These are phyloP conservation scores for Wallacemonas collosoma DNA, from an alignment of 208 protist genomes.

Conservation along the genomic window DNA sequence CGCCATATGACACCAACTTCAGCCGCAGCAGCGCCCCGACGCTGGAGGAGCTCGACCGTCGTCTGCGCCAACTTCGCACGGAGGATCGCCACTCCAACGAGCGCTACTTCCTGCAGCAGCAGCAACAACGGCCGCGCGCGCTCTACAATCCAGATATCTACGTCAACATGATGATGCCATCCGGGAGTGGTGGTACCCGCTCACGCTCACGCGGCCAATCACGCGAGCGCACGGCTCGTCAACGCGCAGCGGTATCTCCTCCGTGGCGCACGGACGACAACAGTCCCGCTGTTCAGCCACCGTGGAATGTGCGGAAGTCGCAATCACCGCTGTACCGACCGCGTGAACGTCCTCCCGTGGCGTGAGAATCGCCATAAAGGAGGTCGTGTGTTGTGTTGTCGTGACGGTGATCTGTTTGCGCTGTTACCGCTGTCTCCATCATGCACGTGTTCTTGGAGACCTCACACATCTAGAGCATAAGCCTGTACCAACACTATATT, in stretches of 20 bases:
- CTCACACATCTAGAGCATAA: not conserved
- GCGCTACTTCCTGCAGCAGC: constrained; percentile 13
- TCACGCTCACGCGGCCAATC: not conserved
- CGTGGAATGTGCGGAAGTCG: constrained; percentile 62
- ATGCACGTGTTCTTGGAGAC: no score
- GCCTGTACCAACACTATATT: constrained; percentile 12
- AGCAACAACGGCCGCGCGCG: constrained; percentile 16
- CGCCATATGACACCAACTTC: not conserved
- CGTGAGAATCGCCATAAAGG: not conserved
- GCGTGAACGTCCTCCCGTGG: not conserved
- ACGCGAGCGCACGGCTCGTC: constrained; percentile 19
- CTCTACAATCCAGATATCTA: constrained; percentile 17
- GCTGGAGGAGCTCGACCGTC: constrained; percentile 49
- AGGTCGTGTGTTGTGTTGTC: no score
- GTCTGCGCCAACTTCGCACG: constrained; percentile 48
- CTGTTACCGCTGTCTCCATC: no score
- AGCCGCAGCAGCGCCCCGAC: constrained; percentile 41
- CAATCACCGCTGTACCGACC: constrained; percentile 31
- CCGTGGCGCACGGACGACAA: constrained; percentile 81
- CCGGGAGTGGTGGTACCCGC: not conserved
- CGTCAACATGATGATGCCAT: constrained; percentile 23
- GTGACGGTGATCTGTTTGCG: no score
- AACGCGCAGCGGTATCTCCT: constrained; percentile 42
- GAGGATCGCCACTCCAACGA: constrained; percentile 16
- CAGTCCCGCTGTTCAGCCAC: constrained; percentile 40